phyloP scores from a whole-genome alignment of 164 flowering plant genomes.

The Aristolochia fimbriata region DNA sequence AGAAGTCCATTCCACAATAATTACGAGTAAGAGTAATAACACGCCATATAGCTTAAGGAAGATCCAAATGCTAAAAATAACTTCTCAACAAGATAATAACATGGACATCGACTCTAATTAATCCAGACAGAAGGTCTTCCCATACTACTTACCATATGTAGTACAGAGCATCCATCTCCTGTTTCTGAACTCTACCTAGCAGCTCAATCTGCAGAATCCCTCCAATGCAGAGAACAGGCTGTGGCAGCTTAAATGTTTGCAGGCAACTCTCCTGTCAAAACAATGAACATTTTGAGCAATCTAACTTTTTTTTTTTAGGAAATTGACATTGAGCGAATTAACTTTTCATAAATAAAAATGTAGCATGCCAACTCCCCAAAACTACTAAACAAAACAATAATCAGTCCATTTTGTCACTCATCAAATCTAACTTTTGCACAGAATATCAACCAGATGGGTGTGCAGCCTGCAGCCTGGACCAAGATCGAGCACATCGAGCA shows the following conservation, averaged over 20 bases:
- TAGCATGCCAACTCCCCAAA: too few relatives aligned
- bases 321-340: too few relatives aligned
- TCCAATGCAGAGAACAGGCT: slow-evolving; percentile 70
- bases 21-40: background rate
- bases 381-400: too few relatives aligned
- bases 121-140: background rate
- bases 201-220: slow-evolving; percentile 69
- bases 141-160: slow-evolving; percentile 57
- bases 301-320: too few relatives aligned
- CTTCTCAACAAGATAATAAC: background rate
- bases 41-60: background rate
- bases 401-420: too few relatives aligned
- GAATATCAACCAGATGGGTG: too few relatives aligned
- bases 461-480: too few relatives aligned
- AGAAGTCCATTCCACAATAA: background rate
- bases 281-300: too few relatives aligned
- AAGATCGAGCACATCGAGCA: too few relatives aligned
- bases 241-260: slow-evolving; percentile 69
- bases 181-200: slow-evolving; percentile 63
- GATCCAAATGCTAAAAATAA: background rate
- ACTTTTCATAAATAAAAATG: too few relatives aligned
- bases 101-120: background rate
- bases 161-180: slow-evolving; percentile 54
- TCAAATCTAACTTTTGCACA: too few relatives aligned
- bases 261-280: slow-evolving; percentile 45